Percentiles rank a stretch among this genome's conserved stretches.
Conservation (phyloP, 768 basidiomycete genomes). For the Pleurotus salmoneostramineus region DNA sequence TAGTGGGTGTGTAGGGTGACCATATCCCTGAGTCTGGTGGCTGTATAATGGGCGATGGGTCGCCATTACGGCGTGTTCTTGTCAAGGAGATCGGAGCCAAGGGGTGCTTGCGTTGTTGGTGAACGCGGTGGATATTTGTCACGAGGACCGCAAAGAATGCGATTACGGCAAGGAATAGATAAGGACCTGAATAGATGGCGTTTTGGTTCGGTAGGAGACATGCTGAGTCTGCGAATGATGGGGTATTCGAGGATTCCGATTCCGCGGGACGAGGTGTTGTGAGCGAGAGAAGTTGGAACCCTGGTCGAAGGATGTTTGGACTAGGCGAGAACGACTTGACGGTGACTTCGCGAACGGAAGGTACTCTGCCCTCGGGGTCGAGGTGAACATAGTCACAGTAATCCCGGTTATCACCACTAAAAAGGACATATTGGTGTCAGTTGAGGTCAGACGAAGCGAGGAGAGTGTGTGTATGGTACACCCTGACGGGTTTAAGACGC, state of each 20-base stretch:
- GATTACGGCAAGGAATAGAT: slow-evolving; percentile 59
- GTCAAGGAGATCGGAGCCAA: slow-evolving; percentile 27
- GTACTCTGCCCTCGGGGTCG: slow-evolving; percentile 15
- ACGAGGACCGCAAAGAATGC: slow-evolving; percentile 45
- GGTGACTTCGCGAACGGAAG: slow-evolving; percentile 68
- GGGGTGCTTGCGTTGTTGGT: slow-evolving; percentile 14
- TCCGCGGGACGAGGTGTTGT: slow-evolving; percentile 32
- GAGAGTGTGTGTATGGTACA: background rate
- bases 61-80: background rate
- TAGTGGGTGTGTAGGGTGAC: slow-evolving; percentile 35
- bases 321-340: slow-evolving; percentile 85
- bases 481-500: background rate
- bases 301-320: slow-evolving; percentile 67
- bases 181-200: slow-evolving; percentile 54
- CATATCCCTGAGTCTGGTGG: slow-evolving; percentile 35
- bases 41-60: slow-evolving; percentile 8
- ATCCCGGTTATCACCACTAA: slow-evolving; percentile 87
- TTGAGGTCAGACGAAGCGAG: background rate
- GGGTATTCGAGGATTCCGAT: slow-evolving; percentile 23
- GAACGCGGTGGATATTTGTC: slow-evolving; percentile 33
- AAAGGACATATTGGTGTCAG: slow-evolving; percentile 6
- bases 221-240: slow-evolving; percentile 56
- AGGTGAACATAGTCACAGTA: slow-evolving; percentile 76
- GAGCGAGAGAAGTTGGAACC: slow-evolving; percentile 80
- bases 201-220: slow-evolving; percentile 79